Evolutionary conservation across 2,329 filamentous ascomycete species (phyloP), one percentile per base, ranked within the genome.

Genomic region (Aspergillus brasiliensis): DNA sequence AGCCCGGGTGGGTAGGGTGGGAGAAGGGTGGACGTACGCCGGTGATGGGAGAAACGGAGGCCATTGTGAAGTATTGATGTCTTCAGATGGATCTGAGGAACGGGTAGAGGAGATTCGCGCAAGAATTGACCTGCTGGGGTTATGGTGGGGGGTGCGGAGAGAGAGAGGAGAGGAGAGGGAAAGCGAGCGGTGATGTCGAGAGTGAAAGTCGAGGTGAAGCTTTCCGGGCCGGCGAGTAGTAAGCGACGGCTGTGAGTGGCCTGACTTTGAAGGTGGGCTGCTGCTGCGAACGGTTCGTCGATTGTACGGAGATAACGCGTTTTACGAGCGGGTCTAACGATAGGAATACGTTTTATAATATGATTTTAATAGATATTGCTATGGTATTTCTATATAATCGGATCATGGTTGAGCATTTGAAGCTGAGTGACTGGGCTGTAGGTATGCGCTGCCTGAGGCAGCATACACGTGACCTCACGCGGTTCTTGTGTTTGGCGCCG

Each of bases 1-100:
- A 25, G n/a, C 25, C 61, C 60, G 51, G 60, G 62, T 59, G 54
- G 8, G 23, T 38, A 21, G 38, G 38, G 15, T 55, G 17, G 40
- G 23, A 46, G 38, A 8, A 17, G 25, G 47, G 49, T 42, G 37
- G 21, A 42, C 79, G 56, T 78, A 81, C 79, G 73, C 79, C 79
- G 69, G 77, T 79, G 66, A 81, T 81, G 60, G 79, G 78, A 71
- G 76, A 71, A 65, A 81, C 71, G 65, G 72, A 58, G 65, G 77
- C 72, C 77, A 80, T 80, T 72, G 71, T 73, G 72, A 62, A 49
- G 49, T 51, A 61, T 65, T 49, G 46, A 64, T 58, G 47, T 49
- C 15, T 28, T 49, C 46, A 49, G 23, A 8, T 3, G 27, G 46
- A 51, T 25, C 27, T 51, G 49, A 46, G n/a, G 44, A 42, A 56